These are phyloP conservation scores for Chrysopogon serrulatus DNA, from an alignment of 176 grass and related monocot species.

Conservation along the genomic window DNA sequence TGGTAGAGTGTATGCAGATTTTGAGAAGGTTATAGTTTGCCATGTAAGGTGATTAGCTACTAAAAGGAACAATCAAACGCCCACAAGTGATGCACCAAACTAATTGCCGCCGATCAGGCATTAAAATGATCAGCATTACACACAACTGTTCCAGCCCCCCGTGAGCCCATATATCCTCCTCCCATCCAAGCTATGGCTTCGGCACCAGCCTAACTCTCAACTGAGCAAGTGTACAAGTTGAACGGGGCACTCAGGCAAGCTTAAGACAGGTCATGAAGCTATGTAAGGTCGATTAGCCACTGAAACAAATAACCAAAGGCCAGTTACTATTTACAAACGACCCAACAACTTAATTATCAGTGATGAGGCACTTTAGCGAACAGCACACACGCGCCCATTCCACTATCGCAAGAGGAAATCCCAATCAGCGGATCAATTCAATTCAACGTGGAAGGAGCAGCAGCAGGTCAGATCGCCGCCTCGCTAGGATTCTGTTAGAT, in stretches of 20 bases:
- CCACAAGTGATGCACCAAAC: background rate
- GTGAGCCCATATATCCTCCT: background rate
- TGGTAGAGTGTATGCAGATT: background rate
- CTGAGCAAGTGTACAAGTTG: background rate
- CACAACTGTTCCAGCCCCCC: background rate
- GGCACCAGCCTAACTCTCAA: background rate
- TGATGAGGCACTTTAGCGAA: background rate
- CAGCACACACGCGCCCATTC: background rate
- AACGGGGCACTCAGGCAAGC: background rate
- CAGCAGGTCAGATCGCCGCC: background rate
- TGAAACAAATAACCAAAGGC: background rate
- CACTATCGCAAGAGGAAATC: background rate
- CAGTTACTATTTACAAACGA: background rate
- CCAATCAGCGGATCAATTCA: background rate
- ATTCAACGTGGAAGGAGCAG: background rate
- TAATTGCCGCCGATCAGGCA: background rate
- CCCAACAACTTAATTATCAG: background rate
- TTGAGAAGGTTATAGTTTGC: background rate
- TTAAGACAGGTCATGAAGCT: background rate
- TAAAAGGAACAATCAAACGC: background rate
- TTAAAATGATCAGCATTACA: background rate
- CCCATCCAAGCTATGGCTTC: background rate
- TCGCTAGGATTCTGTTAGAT: background rate
- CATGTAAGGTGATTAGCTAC: background rate
- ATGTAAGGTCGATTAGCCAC: background rate